Percentiles rank a stretch among this genome's conserved stretches.
Conservation (phyloP, 495 filamentous ascomycete genomes). For the Haplographium delicatum region DNA sequence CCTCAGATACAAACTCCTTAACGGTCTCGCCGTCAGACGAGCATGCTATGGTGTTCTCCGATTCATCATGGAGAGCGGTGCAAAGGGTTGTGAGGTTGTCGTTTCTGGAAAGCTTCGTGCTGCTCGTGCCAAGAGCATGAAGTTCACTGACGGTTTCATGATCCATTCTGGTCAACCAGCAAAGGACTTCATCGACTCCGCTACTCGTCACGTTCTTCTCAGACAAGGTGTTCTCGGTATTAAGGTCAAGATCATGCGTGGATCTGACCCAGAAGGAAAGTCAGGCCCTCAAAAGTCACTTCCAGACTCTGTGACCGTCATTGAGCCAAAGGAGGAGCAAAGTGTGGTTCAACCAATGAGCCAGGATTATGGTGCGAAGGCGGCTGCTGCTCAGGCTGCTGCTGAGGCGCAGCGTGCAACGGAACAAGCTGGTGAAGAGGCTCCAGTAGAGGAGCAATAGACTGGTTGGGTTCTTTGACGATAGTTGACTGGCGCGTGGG, state of each 20-base stretch:
- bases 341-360: slow-evolving; percentile 87
- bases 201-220: slow-evolving; percentile 97
- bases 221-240: slow-evolving; percentile 99
- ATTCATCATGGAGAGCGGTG: slow-evolving; percentile 99
- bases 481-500: slow-evolving; percentile 22
- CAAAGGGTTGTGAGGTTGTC: slow-evolving; percentile 99
- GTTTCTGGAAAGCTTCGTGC: slow-evolving; percentile 98
- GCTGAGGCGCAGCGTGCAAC: slow-evolving; percentile 61
- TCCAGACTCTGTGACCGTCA: slow-evolving; percentile 96
- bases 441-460: slow-evolving; percentile 49
- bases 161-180: slow-evolving; percentile 99
- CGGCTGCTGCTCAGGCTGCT: slow-evolving; percentile 69
- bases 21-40: slow-evolving; percentile 94
- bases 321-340: slow-evolving; percentile 99
- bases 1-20: slow-evolving; percentile 98
- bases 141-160: slow-evolving; percentile 99
- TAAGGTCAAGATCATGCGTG: slow-evolving; percentile 99
- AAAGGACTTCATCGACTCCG: slow-evolving; percentile 98
- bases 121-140: slow-evolving; percentile 99
- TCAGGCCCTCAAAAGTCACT: slow-evolving; percentile 92
- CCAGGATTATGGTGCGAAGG: slow-evolving; percentile 98
- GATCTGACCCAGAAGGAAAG: slow-evolving; percentile 99
- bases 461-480: slow-evolving; percentile 17
- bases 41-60: slow-evolving; percentile 99
- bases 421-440: slow-evolving; percentile 56